These are phyloP conservation scores for Mycena metata DNA, from an alignment of 768 basidiomycete genomes.

Conservation along the genomic window DNA sequence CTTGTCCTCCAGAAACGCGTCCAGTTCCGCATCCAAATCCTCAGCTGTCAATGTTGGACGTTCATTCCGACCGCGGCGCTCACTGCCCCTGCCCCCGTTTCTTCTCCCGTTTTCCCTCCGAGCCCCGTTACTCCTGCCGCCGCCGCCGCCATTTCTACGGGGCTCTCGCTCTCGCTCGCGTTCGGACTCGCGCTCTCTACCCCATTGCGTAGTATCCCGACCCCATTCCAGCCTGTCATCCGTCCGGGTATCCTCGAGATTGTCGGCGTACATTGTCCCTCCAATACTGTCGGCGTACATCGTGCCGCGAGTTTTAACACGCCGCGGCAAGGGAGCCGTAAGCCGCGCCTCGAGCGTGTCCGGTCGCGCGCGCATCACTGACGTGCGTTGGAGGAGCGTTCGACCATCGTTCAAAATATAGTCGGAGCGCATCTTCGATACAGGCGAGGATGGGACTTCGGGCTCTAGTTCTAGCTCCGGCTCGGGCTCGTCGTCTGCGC, in stretches of 20 bases:
- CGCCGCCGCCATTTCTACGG: constrained; percentile 29
- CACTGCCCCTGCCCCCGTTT: constrained; percentile 47
- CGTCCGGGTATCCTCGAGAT: constrained; percentile 37
- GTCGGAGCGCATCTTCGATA: constrained; percentile 79
- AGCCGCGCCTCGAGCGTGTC: constrained; percentile 59
- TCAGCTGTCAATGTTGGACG: constrained; percentile 69
- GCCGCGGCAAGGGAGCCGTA: constrained; percentile 61
- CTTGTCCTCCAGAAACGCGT: constrained; percentile 77
- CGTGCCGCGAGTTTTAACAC: constrained; percentile 48
- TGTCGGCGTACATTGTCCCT: constrained; percentile 41
- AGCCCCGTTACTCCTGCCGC: constrained; percentile 25
- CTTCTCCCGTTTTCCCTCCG: constrained; percentile 42
- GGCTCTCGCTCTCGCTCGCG: constrained; percentile 9
- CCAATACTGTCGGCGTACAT: constrained; percentile 39
- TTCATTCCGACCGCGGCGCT: constrained; percentile 53
- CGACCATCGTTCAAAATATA: constrained; percentile 65
- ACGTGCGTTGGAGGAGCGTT: constrained; percentile 71
- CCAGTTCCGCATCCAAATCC: constrained; percentile 87
- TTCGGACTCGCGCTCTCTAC: constrained; percentile 3
- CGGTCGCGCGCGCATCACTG: constrained; percentile 56
- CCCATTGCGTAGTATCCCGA: constrained; percentile 20
- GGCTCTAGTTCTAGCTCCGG: constrained; percentile 38
- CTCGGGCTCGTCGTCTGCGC: constrained; percentile 54
- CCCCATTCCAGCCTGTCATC: constrained; percentile 32
- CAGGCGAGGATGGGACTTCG: constrained; percentile 52